Percentiles rank a stretch among this genome's conserved stretches.
These are phyloP conservation scores for Sugiyamaella pinicola DNA, from an alignment of 1,139 yeast genomes.

Conservation along the genomic window DNA sequence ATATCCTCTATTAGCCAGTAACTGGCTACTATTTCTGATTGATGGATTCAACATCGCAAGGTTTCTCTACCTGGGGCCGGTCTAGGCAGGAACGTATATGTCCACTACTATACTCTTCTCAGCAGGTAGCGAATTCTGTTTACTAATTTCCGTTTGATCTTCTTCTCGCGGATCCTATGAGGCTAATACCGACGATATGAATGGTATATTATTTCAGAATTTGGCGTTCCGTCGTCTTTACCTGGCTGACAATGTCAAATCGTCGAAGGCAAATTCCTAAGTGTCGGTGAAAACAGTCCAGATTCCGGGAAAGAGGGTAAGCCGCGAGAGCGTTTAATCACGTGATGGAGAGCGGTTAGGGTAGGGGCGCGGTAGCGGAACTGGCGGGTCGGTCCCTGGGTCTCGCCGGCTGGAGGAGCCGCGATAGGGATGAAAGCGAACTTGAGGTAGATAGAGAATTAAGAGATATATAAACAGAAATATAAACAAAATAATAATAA, in stretches of 20 bases:
- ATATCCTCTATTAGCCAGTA: constrained; percentile 5
- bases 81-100: background rate
- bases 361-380: too few species aligned
- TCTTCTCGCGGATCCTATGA: background rate
- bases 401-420: too few species aligned
- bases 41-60: constrained; percentile 3
- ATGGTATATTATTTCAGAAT: too few species aligned
- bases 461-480: background rate
- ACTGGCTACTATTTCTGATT: constrained; percentile 1
- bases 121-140: background rate
- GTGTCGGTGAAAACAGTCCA: background rate
- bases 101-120: background rate
- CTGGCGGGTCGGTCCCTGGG: too few species aligned
- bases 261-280: background rate
- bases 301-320: background rate
- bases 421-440: too few species aligned
- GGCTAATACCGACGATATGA: too few species aligned
- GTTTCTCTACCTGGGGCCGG: too few species aligned
- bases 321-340: background rate
- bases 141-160: too few species aligned
- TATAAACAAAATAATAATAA: too few species aligned
- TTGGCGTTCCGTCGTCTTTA: too few species aligned
- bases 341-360: background rate
- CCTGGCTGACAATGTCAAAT: background rate
- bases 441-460: background rate